Conservation (phyloP, 768 basidiomycete species). For the Neoboletus subvelutipes region DNA sequence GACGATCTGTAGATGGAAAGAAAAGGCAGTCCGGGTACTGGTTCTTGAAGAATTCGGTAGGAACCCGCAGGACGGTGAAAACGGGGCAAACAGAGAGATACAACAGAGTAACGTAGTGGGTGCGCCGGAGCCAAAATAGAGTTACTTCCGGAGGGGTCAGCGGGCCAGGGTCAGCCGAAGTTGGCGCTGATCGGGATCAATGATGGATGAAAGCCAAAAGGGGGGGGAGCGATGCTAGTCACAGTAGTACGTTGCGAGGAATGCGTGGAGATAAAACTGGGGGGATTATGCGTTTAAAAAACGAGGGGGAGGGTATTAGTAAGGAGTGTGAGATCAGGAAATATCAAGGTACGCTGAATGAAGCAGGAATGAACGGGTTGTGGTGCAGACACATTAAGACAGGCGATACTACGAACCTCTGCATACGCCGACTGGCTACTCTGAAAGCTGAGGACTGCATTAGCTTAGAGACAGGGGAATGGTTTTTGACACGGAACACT, state of each 20-base stretch:
- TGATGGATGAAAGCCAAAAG: slow-evolving; percentile 4
- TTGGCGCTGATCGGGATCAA: slow-evolving; percentile 17
- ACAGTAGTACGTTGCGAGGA: neutral
- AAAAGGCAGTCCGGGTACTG: neutral
- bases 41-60: neutral
- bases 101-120: slow-evolving; percentile 16
- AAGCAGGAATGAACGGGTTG: neutral
- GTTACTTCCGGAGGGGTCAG: slow-evolving; percentile 8
- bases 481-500: neutral
- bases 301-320: slow-evolving; percentile 4
- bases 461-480: no score
- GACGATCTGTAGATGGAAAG: neutral
- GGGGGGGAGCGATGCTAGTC: neutral
- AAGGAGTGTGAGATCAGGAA: slow-evolving; percentile 13
- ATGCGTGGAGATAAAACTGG: neutral
- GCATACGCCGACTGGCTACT: slow-evolving; percentile 12
- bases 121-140: slow-evolving; percentile 21
- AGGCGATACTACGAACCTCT: slow-evolving; percentile 10
- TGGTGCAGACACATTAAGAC: neutral
- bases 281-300: neutral
- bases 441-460: slow-evolving; percentile 2
- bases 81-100: slow-evolving; percentile 16
- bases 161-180: neutral
- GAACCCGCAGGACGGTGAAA: slow-evolving; percentile 2
- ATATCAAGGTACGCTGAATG: slow-evolving; percentile 10